Percentiles rank a stretch among this genome's conserved stretches.
Conservation (phyloP, 768 basidiomycete species). For the Lactarius pseudohatsudake region DNA sequence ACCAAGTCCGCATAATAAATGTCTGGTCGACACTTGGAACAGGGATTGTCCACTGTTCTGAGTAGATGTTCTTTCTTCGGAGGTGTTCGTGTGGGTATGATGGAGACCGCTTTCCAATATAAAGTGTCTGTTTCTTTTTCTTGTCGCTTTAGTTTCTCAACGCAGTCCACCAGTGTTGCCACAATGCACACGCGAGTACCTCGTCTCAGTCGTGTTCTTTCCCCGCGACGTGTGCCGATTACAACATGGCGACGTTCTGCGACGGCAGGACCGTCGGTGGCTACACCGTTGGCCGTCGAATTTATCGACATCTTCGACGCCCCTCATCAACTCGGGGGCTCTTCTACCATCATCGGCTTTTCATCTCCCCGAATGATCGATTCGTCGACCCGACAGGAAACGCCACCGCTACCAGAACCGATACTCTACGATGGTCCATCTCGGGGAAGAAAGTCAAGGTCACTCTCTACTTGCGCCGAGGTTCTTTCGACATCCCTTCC, state of each 20-base stretch:
- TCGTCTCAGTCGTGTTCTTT: constrained; percentile 1
- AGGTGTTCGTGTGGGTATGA: background rate
- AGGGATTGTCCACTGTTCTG: background rate
- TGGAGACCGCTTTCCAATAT: background rate
- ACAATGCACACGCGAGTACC: background rate
- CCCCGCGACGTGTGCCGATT: background rate
- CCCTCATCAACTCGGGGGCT: constrained; percentile 42
- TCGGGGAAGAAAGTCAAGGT: constrained; percentile 26
- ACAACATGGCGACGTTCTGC: background rate
- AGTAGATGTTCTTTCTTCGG: background rate
- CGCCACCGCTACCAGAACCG: constrained; percentile 22
- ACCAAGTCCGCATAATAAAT: background rate
- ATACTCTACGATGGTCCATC: constrained; percentile 25
- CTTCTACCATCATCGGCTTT: constrained; percentile 32
- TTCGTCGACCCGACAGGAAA: constrained; percentile 19
- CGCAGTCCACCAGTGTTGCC: background rate
- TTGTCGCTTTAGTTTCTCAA: background rate
- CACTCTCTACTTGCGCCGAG: constrained; percentile 8
- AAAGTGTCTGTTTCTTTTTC: background rate
- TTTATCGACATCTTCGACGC: constrained; percentile 57
- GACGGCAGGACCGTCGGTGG: background rate
- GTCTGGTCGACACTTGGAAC: background rate
- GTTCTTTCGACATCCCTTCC: constrained; percentile 35
- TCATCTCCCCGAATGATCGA: constrained; percentile 14
- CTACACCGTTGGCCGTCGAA: constrained; percentile 10